Evolutionary conservation across 129 eudicot genomes (phyloP).

Genomic region (Daucus carota): DNA sequence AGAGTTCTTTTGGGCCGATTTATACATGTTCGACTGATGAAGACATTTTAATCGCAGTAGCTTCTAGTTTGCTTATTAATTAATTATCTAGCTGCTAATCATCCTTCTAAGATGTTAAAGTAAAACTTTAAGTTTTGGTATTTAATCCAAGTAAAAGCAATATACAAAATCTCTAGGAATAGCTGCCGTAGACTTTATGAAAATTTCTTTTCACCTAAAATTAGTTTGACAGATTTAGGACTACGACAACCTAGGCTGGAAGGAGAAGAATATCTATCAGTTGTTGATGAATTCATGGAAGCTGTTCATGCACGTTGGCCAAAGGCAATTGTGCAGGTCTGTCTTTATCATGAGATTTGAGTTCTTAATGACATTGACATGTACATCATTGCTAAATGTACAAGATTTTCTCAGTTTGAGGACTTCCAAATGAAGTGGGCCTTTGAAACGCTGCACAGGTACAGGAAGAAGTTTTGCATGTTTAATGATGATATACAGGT

Average conservation of each 20-base stretch:
- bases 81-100: background rate
- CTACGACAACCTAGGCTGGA: slow-evolving; percentile 82
- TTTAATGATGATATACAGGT: slow-evolving; percentile 99
- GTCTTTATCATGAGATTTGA: slow-evolving; percentile 11
- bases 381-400: background rate
- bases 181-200: slow-evolving; percentile 11
- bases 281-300: slow-evolving; percentile 95
- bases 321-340: slow-evolving; percentile 96
- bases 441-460: slow-evolving; percentile 84
- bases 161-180: slow-evolving; percentile 1
- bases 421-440: slow-evolving; percentile 99
- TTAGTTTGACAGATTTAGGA: slow-evolving; percentile 70
- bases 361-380: slow-evolving; percentile 1
- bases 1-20: background rate
- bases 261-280: slow-evolving; percentile 84
- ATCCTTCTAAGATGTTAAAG: background rate
- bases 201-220: slow-evolving; percentile 14
- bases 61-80: background rate
- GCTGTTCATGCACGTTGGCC: slow-evolving; percentile 97
- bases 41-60: background rate
- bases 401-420: slow-evolving; percentile 62
- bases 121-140: background rate
- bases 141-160: background rate
- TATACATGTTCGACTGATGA: background rate
- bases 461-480: slow-evolving; percentile 82